phyloP scores from a whole-genome alignment of 495 filamentous ascomycete species.

The Penicillium daleae region DNA sequence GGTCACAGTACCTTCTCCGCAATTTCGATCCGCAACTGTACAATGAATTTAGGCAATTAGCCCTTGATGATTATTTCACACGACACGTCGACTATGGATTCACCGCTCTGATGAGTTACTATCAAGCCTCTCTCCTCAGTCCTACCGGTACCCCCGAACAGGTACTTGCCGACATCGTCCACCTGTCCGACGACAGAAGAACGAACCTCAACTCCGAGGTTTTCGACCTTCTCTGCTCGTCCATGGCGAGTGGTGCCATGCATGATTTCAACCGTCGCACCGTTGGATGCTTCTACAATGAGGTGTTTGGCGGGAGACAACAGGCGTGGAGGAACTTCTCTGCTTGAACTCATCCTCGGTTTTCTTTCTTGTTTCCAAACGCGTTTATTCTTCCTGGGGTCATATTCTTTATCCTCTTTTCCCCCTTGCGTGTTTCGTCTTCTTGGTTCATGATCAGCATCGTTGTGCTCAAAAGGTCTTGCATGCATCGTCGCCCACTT shows the following conservation, averaged over 20 bases:
- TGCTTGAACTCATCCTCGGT: slow-evolving; percentile 26
- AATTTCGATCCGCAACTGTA: slow-evolving; percentile 83
- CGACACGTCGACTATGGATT: slow-evolving; percentile 55
- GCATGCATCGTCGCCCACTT: slow-evolving; percentile 30
- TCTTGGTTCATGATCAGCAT: slow-evolving; percentile 30
- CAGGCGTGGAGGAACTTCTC: slow-evolving; percentile 19
- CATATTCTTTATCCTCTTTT: slow-evolving; percentile 18
- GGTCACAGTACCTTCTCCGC: slow-evolving; percentile 74
- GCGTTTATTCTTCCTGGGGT: slow-evolving; percentile 14
- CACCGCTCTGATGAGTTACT: slow-evolving; percentile 60
- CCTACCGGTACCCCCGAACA: slow-evolving; percentile 51
- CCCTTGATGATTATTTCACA: slow-evolving; percentile 64
- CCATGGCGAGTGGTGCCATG: slow-evolving; percentile 50
- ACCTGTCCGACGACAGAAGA: slow-evolving; percentile 50
- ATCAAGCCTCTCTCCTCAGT: slow-evolving; percentile 56
- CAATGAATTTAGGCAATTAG: slow-evolving; percentile 72
- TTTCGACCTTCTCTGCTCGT: slow-evolving; percentile 9
- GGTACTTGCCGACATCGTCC: slow-evolving; percentile 58
- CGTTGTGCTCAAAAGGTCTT: slow-evolving; percentile 25
- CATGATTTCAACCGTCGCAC: slow-evolving; percentile 61
- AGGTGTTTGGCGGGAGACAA: slow-evolving; percentile 12
- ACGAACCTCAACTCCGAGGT: slow-evolving; percentile 10
- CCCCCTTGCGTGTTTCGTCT: slow-evolving; percentile 28
- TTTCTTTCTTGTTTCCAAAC: slow-evolving; percentile 11
- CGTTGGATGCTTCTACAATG: slow-evolving; percentile 49